These are phyloP conservation scores for Fraxinus baroniana DNA, from an alignment of 305 asterid species.

Conservation along the genomic window DNA sequence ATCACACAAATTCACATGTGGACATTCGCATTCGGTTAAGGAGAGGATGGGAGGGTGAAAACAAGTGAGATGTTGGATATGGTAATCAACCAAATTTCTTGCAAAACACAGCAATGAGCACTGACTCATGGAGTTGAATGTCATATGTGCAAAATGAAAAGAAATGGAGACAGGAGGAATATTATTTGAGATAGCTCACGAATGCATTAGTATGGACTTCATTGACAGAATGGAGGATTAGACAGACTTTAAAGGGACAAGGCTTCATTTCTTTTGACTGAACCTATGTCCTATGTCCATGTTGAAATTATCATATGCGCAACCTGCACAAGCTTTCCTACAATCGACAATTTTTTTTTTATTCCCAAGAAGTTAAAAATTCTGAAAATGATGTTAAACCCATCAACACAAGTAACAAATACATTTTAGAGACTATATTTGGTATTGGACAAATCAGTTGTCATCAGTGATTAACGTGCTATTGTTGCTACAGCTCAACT, in stretches of 20 bases:
- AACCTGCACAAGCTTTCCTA: neutral
- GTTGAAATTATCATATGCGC: neutral
- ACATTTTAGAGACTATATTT: neutral
- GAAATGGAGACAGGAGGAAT: neutral
- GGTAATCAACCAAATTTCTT: neutral
- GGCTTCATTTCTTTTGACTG: neutral
- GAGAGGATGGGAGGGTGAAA: neutral
- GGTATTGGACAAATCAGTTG: neutral
- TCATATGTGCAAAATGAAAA: neutral
- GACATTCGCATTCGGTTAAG: neutral
- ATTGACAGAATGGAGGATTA: neutral
- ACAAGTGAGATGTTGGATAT: neutral
- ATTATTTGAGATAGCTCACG: neutral
- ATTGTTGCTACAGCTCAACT: neutral
- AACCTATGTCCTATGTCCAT: neutral
- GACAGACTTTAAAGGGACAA: neutral
- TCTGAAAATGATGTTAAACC: neutral
- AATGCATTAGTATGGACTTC: neutral
- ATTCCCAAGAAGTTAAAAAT: neutral
- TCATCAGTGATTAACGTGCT: neutral
- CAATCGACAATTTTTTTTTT: neutral
- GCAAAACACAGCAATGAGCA: neutral
- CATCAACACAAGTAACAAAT: neutral
- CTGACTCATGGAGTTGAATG: neutral
- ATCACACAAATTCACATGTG: neutral